These are phyloP conservation scores for Hypoxylon trugodes DNA, from an alignment of 495 filamentous ascomycete genomes.

Conservation along the genomic window DNA sequence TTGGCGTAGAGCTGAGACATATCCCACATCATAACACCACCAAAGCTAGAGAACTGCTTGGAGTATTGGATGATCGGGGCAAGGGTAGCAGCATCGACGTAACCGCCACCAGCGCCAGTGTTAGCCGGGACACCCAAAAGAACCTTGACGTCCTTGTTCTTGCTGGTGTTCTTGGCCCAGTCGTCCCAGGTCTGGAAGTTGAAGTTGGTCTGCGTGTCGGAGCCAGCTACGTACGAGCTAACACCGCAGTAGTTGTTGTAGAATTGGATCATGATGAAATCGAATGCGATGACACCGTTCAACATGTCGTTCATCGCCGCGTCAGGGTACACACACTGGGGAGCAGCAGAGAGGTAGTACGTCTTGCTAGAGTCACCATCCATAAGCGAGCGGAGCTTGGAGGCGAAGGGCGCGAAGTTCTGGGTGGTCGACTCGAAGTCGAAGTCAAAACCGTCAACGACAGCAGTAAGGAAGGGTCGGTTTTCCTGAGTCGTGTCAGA, in stretches of 20 bases:
- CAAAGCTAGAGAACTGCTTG: constrained; percentile 67
- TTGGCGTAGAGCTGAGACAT: constrained; percentile 68
- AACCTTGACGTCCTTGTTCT: constrained; percentile 71
- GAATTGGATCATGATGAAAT: constrained; percentile 76
- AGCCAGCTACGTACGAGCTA: constrained; percentile 56
- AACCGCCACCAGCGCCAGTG: constrained; percentile 67
- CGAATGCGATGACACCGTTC: constrained; percentile 60
- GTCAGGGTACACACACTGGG: constrained; percentile 74
- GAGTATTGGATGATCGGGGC: constrained; percentile 58
- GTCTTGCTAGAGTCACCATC: constrained; percentile 56
- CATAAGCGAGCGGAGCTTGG: constrained; percentile 63
- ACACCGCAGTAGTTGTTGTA: constrained; percentile 73
- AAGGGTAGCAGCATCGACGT: constrained; percentile 57
- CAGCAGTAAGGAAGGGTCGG: constrained; percentile 70
- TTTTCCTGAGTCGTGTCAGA: constrained; percentile 50
- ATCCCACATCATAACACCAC: constrained; percentile 80
- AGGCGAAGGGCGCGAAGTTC: constrained; percentile 65
- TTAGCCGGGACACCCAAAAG: constrained; percentile 72
- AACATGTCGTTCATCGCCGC: constrained; percentile 65
- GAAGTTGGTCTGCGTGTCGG: constrained; percentile 63
- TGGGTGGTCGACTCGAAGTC: constrained; percentile 63
- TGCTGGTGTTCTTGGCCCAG: constrained; percentile 69
- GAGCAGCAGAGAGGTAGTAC: constrained; percentile 71
- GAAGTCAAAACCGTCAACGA: constrained; percentile 78
- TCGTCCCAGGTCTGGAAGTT: constrained; percentile 76